These are phyloP conservation scores for Hypoxylon cercidicola DNA, from an alignment of 495 filamentous ascomycete species.

Conservation along the genomic window DNA sequence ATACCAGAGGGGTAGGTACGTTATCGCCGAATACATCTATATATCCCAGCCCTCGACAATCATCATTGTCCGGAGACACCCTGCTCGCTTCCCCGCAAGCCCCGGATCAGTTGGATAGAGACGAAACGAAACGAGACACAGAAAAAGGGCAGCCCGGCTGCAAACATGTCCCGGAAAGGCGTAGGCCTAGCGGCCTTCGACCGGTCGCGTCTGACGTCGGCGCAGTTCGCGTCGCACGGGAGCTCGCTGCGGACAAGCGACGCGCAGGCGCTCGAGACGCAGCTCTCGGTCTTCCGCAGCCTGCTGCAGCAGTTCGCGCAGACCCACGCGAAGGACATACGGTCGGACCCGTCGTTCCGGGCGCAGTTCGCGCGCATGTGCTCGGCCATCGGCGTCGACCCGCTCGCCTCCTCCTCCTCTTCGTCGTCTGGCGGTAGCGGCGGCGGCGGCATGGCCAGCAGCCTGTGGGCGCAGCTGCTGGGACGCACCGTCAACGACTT, in stretches of 20 bases:
- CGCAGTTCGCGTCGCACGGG: conserved; percentile 90
- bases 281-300: conserved; percentile 94
- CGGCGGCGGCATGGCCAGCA: conserved; percentile 61
- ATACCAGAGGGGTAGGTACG: too few species aligned
- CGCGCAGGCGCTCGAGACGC: conserved; percentile 82
- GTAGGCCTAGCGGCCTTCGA: conserved; percentile 94
- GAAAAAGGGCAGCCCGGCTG: too few species aligned
- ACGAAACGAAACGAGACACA: neutral
- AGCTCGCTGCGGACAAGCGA: conserved; percentile 82
- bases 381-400: conserved; percentile 94
- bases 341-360: conserved; percentile 92
- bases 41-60: too few species aligned
- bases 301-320: conserved; percentile 93
- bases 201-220: conserved; percentile 78
- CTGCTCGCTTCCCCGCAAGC: neutral
- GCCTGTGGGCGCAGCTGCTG: conserved; percentile 92
- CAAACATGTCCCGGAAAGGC: conserved; percentile 73
- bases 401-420: too few species aligned
- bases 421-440: conserved; percentile 61
- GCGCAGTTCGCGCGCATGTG: conserved; percentile 99
- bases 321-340: conserved; percentile 93
- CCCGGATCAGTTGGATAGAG: conserved; percentile 1
- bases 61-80: too few species aligned
- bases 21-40: too few species aligned
- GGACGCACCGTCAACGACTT: conserved; percentile 95